Percentiles rank a stretch among this genome's conserved stretches.
These are phyloP conservation scores for Dictyostelium citrinum DNA, from an alignment of 78 protist species.

Conservation along the genomic window DNA sequence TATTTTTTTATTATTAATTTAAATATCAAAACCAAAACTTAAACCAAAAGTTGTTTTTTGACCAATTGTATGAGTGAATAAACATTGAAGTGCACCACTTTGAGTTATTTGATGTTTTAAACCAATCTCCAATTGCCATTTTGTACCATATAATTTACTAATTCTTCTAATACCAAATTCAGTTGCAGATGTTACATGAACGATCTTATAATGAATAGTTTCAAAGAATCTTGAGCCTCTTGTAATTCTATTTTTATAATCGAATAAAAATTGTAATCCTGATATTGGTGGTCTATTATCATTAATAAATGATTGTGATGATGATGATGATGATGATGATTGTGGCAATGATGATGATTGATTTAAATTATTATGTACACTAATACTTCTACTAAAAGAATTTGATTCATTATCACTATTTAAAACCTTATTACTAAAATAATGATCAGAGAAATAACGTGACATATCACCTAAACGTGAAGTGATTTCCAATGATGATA, in stretches of 20 bases:
- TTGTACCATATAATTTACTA: not conserved
- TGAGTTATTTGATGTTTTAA: slow-evolving; percentile 28
- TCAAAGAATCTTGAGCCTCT: slow-evolving; percentile 26
- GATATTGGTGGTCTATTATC: not conserved
- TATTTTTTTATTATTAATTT: not conserved
- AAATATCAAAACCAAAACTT: slow-evolving; percentile 54
- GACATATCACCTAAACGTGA: slow-evolving; percentile 2
- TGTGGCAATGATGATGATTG: not conserved
- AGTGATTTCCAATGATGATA: slow-evolving; percentile 18
- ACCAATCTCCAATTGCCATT: slow-evolving; percentile 45
- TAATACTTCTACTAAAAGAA: not conserved
- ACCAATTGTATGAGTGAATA: slow-evolving; percentile 59
- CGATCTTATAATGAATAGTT: slow-evolving; percentile 43
- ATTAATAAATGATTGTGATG: not conserved
- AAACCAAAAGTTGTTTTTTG: slow-evolving; percentile 48
- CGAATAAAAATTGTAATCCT: not conserved
- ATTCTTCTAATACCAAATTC: slow-evolving; percentile 45
- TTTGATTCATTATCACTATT: not conserved
- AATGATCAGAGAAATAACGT: not conserved
- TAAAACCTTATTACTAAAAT: not conserved
- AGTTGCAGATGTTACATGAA: slow-evolving; percentile 36
- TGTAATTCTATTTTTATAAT: slow-evolving; percentile 7
- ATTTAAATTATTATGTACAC: not conserved
- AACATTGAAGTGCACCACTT: slow-evolving; percentile 38
- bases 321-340: not conserved